Evolutionary conservation across 2,329 filamentous ascomycete species (phyloP).

Genomic region (Chaetomium strumarium): DNA sequence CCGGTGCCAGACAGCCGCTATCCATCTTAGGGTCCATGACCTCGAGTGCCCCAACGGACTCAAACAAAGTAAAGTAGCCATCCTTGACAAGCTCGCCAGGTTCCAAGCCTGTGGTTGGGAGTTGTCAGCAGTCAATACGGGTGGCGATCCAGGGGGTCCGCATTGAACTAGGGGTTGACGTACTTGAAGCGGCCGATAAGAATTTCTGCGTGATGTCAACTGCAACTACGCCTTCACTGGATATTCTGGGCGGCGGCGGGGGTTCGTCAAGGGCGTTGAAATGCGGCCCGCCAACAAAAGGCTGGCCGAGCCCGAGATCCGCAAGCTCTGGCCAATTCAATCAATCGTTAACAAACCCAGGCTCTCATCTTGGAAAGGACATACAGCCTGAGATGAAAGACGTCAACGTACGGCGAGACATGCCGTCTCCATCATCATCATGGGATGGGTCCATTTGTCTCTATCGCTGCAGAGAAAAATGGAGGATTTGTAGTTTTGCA

Average conservation of each 20-base stretch:
- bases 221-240: constrained; percentile 46
- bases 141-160: not conserved
- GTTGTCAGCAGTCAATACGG: constrained; percentile 23
- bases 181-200: constrained; percentile 47
- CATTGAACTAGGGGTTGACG: not conserved
- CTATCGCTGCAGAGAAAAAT: too few species aligned
- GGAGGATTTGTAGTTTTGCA: not conserved
- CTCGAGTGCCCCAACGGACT: constrained; percentile 84
- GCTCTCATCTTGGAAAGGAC: not conserved
- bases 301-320: constrained; percentile 23
- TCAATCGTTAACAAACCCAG: constrained; percentile 3
- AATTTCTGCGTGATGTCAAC: constrained; percentile 56
- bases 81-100: constrained; percentile 88
- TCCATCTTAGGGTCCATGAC: constrained; percentile 99
- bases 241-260: constrained; percentile 35
- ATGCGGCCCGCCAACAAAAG: constrained; percentile 7
- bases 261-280: constrained; percentile 24
- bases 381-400: not conserved
- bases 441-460: constrained; percentile 3
- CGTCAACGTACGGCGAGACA: constrained; percentile 13
- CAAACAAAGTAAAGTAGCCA: constrained; percentile 88
- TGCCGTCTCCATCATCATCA: constrained; percentile 1
- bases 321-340: constrained; percentile 14
- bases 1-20: constrained; percentile 73
- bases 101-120: constrained; percentile 52